Base-by-base conservation (phyloP, 116 monocot genomes). In the Phalaenopsis hybrid region DNA sequence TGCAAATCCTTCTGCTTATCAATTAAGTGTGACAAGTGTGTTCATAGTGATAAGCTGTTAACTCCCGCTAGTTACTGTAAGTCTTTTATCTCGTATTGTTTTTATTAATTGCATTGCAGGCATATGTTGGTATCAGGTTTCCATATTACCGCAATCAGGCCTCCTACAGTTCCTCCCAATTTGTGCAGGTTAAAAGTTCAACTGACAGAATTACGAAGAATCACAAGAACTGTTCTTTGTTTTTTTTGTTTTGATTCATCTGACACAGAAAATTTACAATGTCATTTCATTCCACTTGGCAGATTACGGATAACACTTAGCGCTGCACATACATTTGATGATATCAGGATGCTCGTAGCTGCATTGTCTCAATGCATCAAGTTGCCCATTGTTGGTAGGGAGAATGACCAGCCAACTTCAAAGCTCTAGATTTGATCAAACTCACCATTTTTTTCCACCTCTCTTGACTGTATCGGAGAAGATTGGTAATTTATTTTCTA, bases 221-320 rank as follows among this genome's bases (percentile, higher is more conserved):
- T 45, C 44, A 17, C 15, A 55, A 55, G 55, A 17, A 13, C 4
- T 46, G 37, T 75, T 34, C 18, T 75, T 75, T 75, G 9, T 75
- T 75, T 75, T 75, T 28, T 28, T 28, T 28, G 17, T 33, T 28
- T 28, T 49, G 48, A 45, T 75, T 75, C 21, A n/a, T 1, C 37
- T 3, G 37, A 37, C 37, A 37, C 37, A 37, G 37, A 37, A 37
- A 37, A 37, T 37, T 37, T 37, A 37, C 37, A 37, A 37, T 37
- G 18, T 21, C 8, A 15, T 46, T 75, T 46, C 44, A 7, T 45
- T 43, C 25, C 78, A 21, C 16, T 81, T 74, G 4, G 57, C 79
- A 91, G 95, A 81, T 83, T 95, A 72, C 70, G 92, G 41, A 85
- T 93, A 46, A 91, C 93, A n/a, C 86, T 95, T 12, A 90, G 84